phyloP scores from a whole-genome alignment of 345 rosid genomes.

The Garcia nutans region DNA sequence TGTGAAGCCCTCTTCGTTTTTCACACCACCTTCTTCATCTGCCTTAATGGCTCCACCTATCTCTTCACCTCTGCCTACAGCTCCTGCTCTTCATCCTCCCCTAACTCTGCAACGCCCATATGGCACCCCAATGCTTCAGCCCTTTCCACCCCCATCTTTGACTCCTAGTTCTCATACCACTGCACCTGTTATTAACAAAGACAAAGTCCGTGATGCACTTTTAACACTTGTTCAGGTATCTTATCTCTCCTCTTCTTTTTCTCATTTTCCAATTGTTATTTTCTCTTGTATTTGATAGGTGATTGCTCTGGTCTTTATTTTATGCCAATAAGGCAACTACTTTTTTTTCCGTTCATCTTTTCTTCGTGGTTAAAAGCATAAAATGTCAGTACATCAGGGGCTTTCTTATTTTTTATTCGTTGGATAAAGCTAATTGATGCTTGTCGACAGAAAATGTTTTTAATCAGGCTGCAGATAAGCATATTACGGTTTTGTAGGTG shows the following conservation, averaged over 20 bases:
- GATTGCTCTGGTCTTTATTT: neutral
- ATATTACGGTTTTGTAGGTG: neutral
- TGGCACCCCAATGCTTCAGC: constrained; percentile 69
- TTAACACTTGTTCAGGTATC: constrained; percentile 60
- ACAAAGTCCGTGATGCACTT: constrained; percentile 62
- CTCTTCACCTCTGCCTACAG: constrained; percentile 41
- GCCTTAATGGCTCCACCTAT: constrained; percentile 41
- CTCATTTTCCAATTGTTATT: neutral
- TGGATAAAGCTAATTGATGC: neutral
- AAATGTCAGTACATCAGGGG: neutral
- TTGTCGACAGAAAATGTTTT: neutral
- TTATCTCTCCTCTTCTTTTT: neutral
- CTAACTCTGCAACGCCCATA: constrained; percentile 54
- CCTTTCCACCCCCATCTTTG: constrained; percentile 72
- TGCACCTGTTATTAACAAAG: constrained; percentile 44
- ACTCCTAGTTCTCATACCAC: constrained; percentile 38
- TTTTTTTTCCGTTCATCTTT: neutral
- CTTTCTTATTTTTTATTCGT: neutral
- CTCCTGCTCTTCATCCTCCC: constrained; percentile 44
- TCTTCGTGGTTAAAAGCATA: neutral
- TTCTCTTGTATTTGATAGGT: neutral
- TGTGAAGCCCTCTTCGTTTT: constrained; percentile 59
- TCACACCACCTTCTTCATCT: constrained; percentile 48
- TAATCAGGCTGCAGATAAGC: neutral
- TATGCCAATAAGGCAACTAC: neutral